Evolutionary conservation across 495 filamentous ascomycete genomes (phyloP).

Genomic region (Darksidea phi): DNA sequence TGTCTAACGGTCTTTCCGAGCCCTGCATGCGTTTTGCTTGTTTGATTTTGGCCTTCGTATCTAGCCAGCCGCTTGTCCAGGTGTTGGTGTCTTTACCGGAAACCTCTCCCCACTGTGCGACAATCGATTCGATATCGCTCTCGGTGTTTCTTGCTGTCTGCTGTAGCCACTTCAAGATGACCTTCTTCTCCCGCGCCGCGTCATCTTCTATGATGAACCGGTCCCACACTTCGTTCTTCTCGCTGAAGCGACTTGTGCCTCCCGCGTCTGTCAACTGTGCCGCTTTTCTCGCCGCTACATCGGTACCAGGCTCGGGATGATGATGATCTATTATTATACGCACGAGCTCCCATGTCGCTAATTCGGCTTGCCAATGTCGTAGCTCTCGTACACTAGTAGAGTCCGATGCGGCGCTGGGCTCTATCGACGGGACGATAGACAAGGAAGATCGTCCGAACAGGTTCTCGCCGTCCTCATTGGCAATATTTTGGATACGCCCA

Average conservation of each 20-base stretch:
- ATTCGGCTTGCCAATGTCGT: conserved; percentile 64
- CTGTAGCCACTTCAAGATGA: conserved; percentile 82
- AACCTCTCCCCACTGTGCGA: conserved; percentile 62
- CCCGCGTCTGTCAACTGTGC: conserved; percentile 52
- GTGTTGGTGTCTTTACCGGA: conserved; percentile 64
- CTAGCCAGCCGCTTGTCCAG: conserved; percentile 84
- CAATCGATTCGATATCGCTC: conserved; percentile 70
- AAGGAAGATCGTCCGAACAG: conserved; percentile 6
- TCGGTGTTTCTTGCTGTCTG: conserved; percentile 61
- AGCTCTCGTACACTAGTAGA: conserved; percentile 51
- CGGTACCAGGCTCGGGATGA: conserved; percentile 41
- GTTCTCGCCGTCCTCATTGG: conserved; percentile 17
- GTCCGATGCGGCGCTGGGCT: conserved; percentile 8
- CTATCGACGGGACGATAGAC: conserved; percentile 16
- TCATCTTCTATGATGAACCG: conserved; percentile 63
- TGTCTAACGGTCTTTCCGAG: conserved; percentile 46
- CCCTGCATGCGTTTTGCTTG: conserved; percentile 73
- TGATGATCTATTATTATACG: conserved; percentile 59
- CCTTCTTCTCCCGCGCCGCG: conserved; percentile 69
- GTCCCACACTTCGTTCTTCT: conserved; percentile 63
- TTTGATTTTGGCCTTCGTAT: conserved; percentile 87
- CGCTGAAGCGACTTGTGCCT: conserved; percentile 54
- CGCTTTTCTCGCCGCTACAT: conserved; percentile 43
- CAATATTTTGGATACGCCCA: conserved; percentile 30
- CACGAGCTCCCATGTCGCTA: conserved; percentile 86